Conservation (phyloP, 2,329 filamentous ascomycete species). For the Clarireedia monteithiana region DNA sequence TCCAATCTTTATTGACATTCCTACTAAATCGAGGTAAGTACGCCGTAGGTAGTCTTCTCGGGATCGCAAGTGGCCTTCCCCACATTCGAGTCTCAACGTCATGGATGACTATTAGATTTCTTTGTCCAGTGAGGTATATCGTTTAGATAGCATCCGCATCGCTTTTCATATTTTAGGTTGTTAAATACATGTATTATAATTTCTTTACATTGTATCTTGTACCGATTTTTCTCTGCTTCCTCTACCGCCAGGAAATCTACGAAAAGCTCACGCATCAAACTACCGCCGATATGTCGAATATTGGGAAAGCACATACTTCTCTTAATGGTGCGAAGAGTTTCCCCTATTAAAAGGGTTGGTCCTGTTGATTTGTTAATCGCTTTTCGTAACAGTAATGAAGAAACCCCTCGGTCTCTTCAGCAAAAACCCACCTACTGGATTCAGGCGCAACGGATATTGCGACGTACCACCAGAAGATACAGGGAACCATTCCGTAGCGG, state of each 20-base stretch:
- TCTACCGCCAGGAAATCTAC: background rate
- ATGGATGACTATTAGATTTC: background rate
- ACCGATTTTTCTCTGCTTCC: background rate
- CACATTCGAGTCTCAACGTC: background rate
- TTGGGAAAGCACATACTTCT: constrained; percentile 3
- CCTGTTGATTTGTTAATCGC: background rate
- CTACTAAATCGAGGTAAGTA: background rate
- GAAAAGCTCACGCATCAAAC: background rate
- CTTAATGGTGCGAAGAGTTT: constrained; percentile 11
- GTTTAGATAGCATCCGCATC: background rate
- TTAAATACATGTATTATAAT: background rate
- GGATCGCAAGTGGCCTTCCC: background rate
- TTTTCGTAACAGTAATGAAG: constrained; percentile 40
- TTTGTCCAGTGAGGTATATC: no score
- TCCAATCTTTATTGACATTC: background rate
- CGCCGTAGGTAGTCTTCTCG: background rate
- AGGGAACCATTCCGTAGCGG: constrained; percentile 53
- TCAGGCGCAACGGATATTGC: constrained; percentile 55
- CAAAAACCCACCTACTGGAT: constrained; percentile 51
- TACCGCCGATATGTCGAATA: background rate
- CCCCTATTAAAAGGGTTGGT: background rate
- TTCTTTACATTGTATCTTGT: background rate
- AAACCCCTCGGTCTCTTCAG: constrained; percentile 51
- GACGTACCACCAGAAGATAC: constrained; percentile 41
- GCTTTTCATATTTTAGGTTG: background rate